Conservation (phyloP, 352 stramenopile genomes). For the Phytophthora tubulina region DNA sequence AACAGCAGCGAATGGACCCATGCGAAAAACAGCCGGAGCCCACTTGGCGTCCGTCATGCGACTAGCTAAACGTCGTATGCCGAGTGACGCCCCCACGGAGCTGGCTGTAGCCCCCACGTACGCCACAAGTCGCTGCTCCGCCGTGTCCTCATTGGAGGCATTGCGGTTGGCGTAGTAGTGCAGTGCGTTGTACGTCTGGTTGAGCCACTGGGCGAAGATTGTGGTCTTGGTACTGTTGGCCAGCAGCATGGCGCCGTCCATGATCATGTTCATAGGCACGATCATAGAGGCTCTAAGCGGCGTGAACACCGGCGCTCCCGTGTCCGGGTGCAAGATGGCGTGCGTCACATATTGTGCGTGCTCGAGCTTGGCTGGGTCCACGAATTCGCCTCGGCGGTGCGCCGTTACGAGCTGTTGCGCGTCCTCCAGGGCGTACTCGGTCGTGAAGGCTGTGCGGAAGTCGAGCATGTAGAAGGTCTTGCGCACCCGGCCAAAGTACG, state of each 20-base stretch:
- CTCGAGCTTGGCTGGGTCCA: constrained; percentile 52
- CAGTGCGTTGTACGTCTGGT: constrained; percentile 92
- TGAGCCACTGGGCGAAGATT: constrained; percentile 87
- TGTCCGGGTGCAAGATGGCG: constrained; percentile 83
- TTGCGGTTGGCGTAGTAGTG: constrained; percentile 93
- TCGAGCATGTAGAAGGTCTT: constrained; percentile 89
- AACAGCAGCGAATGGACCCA: constrained; percentile 85
- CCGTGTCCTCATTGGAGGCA: constrained; percentile 84
- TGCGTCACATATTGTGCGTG: constrained; percentile 75
- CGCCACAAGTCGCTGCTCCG: constrained; percentile 67
- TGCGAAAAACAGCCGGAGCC: constrained; percentile 64
- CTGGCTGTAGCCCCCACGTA: constrained; percentile 83
- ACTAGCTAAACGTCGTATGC: constrained; percentile 66
- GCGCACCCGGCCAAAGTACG: constrained; percentile 77
- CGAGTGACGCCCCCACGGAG: constrained; percentile 78
- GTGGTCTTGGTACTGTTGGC: constrained; percentile 72
- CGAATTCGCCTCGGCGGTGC: constrained; percentile 49
- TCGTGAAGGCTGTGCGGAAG: constrained; percentile 81
- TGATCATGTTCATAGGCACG: constrained; percentile 87
- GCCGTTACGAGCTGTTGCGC: constrained; percentile 53
- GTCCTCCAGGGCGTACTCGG: constrained; percentile 53
- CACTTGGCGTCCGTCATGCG: constrained; percentile 56
- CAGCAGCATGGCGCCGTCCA: constrained; percentile 86
- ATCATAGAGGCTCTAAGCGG: constrained; percentile 88
- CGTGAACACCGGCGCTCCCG: constrained; percentile 64